A percentile compares a stretch with the other conserved stretches of the same genome.
Evolutionary conservation across 2,329 filamentous ascomycete species (phyloP).

Genomic region (Juglanconis juglandina): DNA sequence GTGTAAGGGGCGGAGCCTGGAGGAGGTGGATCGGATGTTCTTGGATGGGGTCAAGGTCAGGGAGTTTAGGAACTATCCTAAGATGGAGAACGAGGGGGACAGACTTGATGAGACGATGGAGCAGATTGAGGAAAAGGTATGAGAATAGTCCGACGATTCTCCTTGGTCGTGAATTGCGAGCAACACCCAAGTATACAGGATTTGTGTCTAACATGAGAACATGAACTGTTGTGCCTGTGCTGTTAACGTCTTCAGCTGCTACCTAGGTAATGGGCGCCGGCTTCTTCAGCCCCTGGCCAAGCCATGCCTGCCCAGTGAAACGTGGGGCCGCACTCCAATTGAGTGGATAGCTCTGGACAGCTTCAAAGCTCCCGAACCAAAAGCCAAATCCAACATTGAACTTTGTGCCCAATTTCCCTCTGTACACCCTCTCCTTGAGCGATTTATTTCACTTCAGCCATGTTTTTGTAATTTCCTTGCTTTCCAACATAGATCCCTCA

Average conservation of each 20-base stretch:
- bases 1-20: constrained; percentile 34
- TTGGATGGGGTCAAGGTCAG: neutral
- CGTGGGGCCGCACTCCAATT: constrained; percentile 1
- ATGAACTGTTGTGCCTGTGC: too few relatives aligned
- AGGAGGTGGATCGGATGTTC: constrained; percentile 32
- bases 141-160: neutral
- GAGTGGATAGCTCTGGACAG: constrained; percentile 9
- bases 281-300: neutral
- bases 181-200: too few relatives aligned
- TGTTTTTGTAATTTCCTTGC: constrained; percentile 9
- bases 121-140: neutral
- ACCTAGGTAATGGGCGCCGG: neutral
- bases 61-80: neutral
- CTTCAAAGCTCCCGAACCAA: neutral
- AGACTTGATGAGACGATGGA: neutral
- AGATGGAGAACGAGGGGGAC: neutral
- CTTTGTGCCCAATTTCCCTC: constrained; percentile 7
- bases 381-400: neutral
- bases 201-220: too few relatives aligned
- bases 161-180: too few relatives aligned
- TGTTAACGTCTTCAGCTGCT: neutral
- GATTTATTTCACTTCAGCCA: constrained; percentile 10
- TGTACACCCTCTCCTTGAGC: constrained; percentile 7
- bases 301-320: neutral
- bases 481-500: neutral